Evolutionary conservation across 2,329 filamentous ascomycete species (phyloP), one percentile per base, ranked within the genome.

Genomic region (Cercospora nicotianae): DNA sequence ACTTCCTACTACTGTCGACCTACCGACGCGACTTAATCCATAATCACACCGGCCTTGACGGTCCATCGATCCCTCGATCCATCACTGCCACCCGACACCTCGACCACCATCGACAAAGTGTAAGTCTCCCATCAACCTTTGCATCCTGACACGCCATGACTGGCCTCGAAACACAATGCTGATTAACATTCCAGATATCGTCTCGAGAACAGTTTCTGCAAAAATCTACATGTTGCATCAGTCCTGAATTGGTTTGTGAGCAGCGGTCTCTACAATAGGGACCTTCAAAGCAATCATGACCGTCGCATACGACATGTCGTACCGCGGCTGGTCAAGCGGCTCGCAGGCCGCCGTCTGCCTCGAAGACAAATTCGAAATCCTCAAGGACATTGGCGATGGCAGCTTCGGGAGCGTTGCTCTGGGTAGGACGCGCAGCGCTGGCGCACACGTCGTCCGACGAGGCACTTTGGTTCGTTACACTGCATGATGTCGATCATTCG

Each of bases 361-460:
- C 64, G 94, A 97, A 79, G 95, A 99, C 79, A 90, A 94, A 74
- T 99, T 97, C 79, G 94, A 99, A 81, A 90, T 99, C 65, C 84
- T 99, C 78, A 99, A 98, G 82, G 95, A 99, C 77, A 96, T 99
- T 79, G 95, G 95, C 60, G 95, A 99, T 88, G 95, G 95, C 74
- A 98, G 95, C 83, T 99, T 99, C 79, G 95, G 95, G 68, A 98
- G 93, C 78, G 95, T 99, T 72, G 91, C 92, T 67, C 86, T 99
- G 70, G 95, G 94, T 74, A 89, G 95, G 80, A 94, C 97, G 72
- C 90, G 95, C 77, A 93, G 91, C 73, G 94, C 94, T 71, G 95
- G 95, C 77, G 90, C 94, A 75, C 91, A 89, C 79, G 88, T 97
- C 72, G 94, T 94, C 76, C 91, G 93, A 74, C 87, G 94, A 79